Evolutionary conservation across 805 yeast species (phyloP), one percentile per base, ranked within the genome.

Genomic region (Candida coquimbonensis): DNA sequence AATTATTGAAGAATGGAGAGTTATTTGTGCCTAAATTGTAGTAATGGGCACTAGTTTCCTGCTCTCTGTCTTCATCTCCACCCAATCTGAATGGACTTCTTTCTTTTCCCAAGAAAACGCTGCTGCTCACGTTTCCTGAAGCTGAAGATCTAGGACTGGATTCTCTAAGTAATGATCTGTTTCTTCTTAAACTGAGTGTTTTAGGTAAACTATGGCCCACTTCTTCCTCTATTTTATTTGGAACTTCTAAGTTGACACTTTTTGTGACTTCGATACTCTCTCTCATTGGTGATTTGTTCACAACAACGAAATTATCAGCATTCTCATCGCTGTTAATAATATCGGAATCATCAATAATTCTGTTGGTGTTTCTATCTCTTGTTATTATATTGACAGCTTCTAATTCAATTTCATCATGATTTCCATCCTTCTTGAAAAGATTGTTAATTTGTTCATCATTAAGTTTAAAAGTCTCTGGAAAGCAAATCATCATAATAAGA

Each of bases 381-480:
- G 31, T 29, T 29, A 29, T 29, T 29, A 29, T 29, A 11, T 32
- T n/a, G 14, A 32, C 34, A 32, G n/a, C 34, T 32, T 32, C 16
- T 32, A 32, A 14, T 16, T 27, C 34, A 8, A 33, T 12, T 24
- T 43, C 36, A 9, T 33, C 14, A 9, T 35, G 26, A 8, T 25
- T 25, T 12, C 16, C 12, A 24, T 24, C 26, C 7, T 38, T 39
- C 13, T 21, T 36, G 39, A 59, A 64, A 7, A 64, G 40, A 1
- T 34, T 36, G 31, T 59, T 59, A 32, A 65, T 54, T 46, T 65
- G 60, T 2, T 43, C 36, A 13, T 59, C 63, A 4, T 47, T 44
- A 21, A 63, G 46, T 2, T 55, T 63, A 50, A 59, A 62, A 0
- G 80, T 74, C 51, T 77, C 81, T 6, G 77, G 78, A 46, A 74